Percentiles rank a stretch among this genome's conserved stretches.
Evolutionary conservation across 495 filamentous ascomycete genomes (phyloP).

Genomic region (Penicillium bialowiezense): DNA sequence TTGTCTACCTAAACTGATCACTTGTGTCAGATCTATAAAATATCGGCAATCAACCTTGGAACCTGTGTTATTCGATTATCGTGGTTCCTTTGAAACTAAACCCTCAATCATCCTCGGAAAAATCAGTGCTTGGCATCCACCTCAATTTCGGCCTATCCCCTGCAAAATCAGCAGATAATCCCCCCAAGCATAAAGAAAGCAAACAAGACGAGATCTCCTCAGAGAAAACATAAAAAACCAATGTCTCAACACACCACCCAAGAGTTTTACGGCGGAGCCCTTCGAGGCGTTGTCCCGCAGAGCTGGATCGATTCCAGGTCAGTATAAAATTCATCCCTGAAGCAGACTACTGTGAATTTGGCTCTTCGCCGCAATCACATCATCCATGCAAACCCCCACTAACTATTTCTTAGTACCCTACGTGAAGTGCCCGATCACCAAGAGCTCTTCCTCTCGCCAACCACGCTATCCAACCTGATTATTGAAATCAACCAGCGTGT

Average conservation of each 20-base stretch:
- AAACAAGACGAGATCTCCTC: no score
- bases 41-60: no score
- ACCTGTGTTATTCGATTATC: neutral
- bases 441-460: constrained; percentile 82
- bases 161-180: neutral
- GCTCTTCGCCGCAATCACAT: no score
- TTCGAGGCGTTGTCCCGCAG: constrained; percentile 66
- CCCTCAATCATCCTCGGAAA: no score
- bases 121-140: constrained; percentile 14
- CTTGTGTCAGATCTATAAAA: constrained; percentile 1
- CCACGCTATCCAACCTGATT: constrained; percentile 77
- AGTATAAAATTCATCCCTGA: constrained; percentile 20
- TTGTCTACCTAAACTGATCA: constrained; percentile 9
- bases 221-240: neutral
- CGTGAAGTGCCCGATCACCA: constrained; percentile 93
- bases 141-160: neutral
- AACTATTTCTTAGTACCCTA: constrained; percentile 54
- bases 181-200: neutral
- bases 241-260: constrained; percentile 53
- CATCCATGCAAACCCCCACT: constrained; percentile 10
- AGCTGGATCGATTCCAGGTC: constrained; percentile 82
- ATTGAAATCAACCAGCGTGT: constrained; percentile 85
- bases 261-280: constrained; percentile 78
- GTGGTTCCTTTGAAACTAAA: no score
- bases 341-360: no score